Evolutionary conservation across 1,139 yeast species (phyloP).

Genomic region (Meyerozyma athensensis): DNA sequence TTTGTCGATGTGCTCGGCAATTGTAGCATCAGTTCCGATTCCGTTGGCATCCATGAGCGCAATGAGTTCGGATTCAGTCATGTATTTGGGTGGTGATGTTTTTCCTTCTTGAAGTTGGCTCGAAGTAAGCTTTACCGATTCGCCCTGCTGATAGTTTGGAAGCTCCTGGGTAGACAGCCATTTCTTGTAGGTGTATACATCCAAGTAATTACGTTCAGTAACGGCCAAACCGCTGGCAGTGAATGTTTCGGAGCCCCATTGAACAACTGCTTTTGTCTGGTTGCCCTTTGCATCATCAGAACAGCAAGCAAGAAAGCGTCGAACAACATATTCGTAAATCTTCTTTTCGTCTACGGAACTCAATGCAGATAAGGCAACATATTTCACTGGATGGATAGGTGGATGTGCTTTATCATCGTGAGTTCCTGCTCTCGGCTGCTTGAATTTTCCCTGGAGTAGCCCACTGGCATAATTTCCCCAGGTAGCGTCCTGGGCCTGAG

Average conservation of each 20-base stretch:
- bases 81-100: slow-evolving; percentile 73
- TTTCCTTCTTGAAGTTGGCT: slow-evolving; percentile 67
- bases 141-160: slow-evolving; percentile 62
- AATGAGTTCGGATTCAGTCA: slow-evolving; percentile 91
- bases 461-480: slow-evolving; percentile 48
- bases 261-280: slow-evolving; percentile 54
- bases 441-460: slow-evolving; percentile 34
- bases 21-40: slow-evolving; percentile 98
- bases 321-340: slow-evolving; percentile 81
- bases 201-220: slow-evolving; percentile 67
- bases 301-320: slow-evolving; percentile 89
- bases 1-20: slow-evolving; percentile 94
- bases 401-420: slow-evolving; percentile 97
- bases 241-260: slow-evolving; percentile 79
- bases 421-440: slow-evolving; percentile 69
- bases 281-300: slow-evolving; percentile 86
- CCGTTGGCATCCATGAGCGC: slow-evolving; percentile 96
- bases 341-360: slow-evolving; percentile 51
- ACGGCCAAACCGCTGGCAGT: slow-evolving; percentile 70
- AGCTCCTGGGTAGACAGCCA: slow-evolving; percentile 70
- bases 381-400: slow-evolving; percentile 88
- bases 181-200: slow-evolving; percentile 69
- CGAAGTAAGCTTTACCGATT: slow-evolving; percentile 46
- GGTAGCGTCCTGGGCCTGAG: slow-evolving; percentile 47
- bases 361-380: slow-evolving; percentile 29